phyloP scores from a whole-genome alignment of 176 grass and related monocot species.

The Carex cristatella region DNA sequence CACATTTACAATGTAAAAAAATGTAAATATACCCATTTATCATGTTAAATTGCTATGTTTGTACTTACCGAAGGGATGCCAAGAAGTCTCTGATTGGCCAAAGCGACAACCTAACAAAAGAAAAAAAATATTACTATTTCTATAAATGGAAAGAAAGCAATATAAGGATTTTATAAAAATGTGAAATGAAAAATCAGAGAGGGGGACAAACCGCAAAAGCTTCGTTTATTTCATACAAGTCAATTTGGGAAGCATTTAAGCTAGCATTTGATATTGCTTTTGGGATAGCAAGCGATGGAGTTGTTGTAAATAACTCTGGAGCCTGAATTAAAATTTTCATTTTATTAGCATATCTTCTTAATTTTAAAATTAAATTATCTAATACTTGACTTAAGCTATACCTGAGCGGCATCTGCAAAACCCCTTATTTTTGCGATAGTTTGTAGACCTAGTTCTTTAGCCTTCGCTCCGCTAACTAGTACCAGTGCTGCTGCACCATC shows the following conservation, averaged over 20 bases:
- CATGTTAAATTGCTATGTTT: neutral
- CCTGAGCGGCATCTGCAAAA: constrained; percentile 88
- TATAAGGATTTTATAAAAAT: constrained; percentile 3
- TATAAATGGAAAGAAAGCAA: neutral
- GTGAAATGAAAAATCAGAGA: neutral
- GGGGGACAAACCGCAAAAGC: constrained; percentile 62
- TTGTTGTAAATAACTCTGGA: constrained; percentile 80
- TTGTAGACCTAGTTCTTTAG: constrained; percentile 63
- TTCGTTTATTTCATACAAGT: constrained; percentile 97
- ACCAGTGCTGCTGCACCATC: constrained; percentile 95
- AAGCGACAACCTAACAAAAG: constrained; percentile 66
- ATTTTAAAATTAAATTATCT: neutral
- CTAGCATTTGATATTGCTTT: constrained; percentile 81
- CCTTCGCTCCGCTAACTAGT: constrained; percentile 77
- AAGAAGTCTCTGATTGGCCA: constrained; percentile 93
- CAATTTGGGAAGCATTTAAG: constrained; percentile 70
- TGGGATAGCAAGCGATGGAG: constrained; percentile 90
- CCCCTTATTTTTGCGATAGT: constrained; percentile 83
- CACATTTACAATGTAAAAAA: neutral
- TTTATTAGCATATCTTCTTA: neutral
- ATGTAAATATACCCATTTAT: neutral
- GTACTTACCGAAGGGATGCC: constrained; percentile 63
- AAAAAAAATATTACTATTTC: constrained; percentile 16
- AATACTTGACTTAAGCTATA: constrained; percentile 24
- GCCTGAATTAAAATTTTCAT: constrained; percentile 41